Conservation (phyloP, 2,329 filamentous ascomycete species). For the Huntiella savannae region DNA sequence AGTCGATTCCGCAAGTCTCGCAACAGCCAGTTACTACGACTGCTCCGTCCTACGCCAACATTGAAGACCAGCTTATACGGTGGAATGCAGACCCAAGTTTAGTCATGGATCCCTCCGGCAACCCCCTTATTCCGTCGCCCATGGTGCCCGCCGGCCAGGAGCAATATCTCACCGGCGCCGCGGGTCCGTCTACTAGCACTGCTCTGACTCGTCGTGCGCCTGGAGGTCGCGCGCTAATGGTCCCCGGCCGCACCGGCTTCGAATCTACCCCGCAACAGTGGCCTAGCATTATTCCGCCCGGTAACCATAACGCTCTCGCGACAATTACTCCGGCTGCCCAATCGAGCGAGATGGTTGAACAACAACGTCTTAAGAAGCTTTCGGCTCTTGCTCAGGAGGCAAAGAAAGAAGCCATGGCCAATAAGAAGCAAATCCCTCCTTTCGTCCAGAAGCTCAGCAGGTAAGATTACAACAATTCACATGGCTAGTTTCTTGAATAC, state of each 20-base stretch:
- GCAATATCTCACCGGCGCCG: slow-evolving; percentile 10
- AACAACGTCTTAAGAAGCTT: slow-evolving; percentile 58
- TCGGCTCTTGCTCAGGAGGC: slow-evolving; percentile 64
- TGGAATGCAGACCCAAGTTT: slow-evolving; percentile 4
- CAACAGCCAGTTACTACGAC: not conserved
- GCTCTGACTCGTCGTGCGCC: slow-evolving; percentile 33
- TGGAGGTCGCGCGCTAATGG: slow-evolving; percentile 28
- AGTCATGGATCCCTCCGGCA: slow-evolving; percentile 7
- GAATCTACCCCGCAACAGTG: slow-evolving; percentile 13
- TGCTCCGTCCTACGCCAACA: not conserved
- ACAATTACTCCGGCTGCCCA: slow-evolving; percentile 4
- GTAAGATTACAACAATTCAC: slow-evolving; percentile 29
- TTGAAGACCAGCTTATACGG: slow-evolving; percentile 6
- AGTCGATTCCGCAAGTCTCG: not conserved
- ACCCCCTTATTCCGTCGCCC: slow-evolving; percentile 2
- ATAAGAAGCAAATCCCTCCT: slow-evolving; percentile 87
- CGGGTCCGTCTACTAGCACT: slow-evolving; percentile 23
- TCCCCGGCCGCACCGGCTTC: slow-evolving; percentile 18
- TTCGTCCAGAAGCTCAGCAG: slow-evolving; percentile 98
- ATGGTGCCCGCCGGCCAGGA: slow-evolving; percentile 1
- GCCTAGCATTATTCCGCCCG: slow-evolving; percentile 7
- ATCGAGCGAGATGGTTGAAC: slow-evolving; percentile 21
- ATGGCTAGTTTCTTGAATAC: slow-evolving; percentile 1
- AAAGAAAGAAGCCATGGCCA: slow-evolving; percentile 73
- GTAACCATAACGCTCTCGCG: slow-evolving; percentile 7